Conservation (phyloP, 2,329 filamentous ascomycete genomes). For the Fusarium marasasianum region DNA sequence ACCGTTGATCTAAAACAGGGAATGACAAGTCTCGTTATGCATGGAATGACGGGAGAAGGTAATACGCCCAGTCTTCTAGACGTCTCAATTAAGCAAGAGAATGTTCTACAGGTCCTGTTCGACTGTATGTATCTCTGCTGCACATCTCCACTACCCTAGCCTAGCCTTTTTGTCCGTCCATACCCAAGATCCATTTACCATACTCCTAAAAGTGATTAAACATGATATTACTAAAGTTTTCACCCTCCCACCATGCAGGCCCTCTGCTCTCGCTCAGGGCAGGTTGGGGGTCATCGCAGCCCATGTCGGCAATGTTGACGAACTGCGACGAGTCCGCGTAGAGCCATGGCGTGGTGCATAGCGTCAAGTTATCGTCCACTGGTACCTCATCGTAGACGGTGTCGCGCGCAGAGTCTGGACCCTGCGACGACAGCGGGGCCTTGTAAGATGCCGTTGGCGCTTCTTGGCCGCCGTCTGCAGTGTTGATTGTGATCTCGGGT, state of each 20-base stretch:
- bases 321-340: constrained; percentile 55
- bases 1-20: background rate
- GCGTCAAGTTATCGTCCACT: constrained; percentile 50
- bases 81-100: constrained; percentile 8
- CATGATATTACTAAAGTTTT: constrained; percentile 51
- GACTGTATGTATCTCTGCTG: background rate
- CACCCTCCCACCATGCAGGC: constrained; percentile 54
- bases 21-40: constrained; percentile 3
- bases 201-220: constrained; percentile 50
- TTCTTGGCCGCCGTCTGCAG: constrained; percentile 60
- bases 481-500: constrained; percentile 61
- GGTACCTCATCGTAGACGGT: constrained; percentile 44
- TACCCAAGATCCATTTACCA: background rate
- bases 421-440: constrained; percentile 34
- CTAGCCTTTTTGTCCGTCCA: background rate
- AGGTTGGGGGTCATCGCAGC: constrained; percentile 45
- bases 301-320: constrained; percentile 50
- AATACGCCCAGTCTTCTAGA: background rate
- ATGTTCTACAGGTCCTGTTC: background rate
- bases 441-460: constrained; percentile 55
- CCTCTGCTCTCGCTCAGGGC: constrained; percentile 37
- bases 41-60: constrained; percentile 15
- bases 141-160: background rate
- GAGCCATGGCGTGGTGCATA: constrained; percentile 55
- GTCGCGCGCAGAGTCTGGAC: constrained; percentile 36